Percentiles rank a stretch among this genome's conserved stretches.
phyloP scores from a whole-genome alignment of 306 rosid genomes.

The Cucumis hystrix region DNA sequence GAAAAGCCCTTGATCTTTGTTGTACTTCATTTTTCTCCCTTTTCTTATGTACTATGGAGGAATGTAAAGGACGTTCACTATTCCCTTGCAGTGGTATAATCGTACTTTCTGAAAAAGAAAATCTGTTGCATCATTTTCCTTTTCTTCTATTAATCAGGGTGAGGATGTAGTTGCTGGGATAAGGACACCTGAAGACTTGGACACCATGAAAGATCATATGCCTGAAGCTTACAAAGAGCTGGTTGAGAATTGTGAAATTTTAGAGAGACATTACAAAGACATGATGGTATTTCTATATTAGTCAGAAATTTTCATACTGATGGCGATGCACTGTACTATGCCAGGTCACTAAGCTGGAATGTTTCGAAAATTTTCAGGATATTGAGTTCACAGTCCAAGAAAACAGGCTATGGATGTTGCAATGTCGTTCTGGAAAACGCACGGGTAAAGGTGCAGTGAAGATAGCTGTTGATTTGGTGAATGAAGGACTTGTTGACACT shows the following conservation, averaged over 20 bases:
- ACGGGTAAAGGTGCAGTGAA: slow-evolving; percentile 86
- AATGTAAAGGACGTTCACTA: background rate
- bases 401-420: slow-evolving; percentile 95
- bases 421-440: slow-evolving; percentile 87
- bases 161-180: slow-evolving; percentile 99
- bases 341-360: background rate
- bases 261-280: slow-evolving; percentile 86
- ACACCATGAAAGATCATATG: slow-evolving; percentile 69
- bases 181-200: slow-evolving; percentile 83
- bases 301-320: background rate
- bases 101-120: slow-evolving; percentile 7
- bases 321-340: background rate
- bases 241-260: slow-evolving; percentile 75
- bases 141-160: slow-evolving; percentile 40
- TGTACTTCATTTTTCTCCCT: slow-evolving; percentile 7
- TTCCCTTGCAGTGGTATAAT: background rate
- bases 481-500: slow-evolving; percentile 70
- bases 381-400: slow-evolving; percentile 98
- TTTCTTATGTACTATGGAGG: background rate
- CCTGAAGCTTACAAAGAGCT: slow-evolving; percentile 92
- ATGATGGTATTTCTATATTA: slow-evolving; percentile 61
- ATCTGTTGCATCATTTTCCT: background rate
- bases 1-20: background rate
- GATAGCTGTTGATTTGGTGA: slow-evolving; percentile 88
- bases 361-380: slow-evolving; percentile 33